phyloP scores from a whole-genome alignment of 2,329 filamentous ascomycete genomes.

The Microsporum audouinii region DNA sequence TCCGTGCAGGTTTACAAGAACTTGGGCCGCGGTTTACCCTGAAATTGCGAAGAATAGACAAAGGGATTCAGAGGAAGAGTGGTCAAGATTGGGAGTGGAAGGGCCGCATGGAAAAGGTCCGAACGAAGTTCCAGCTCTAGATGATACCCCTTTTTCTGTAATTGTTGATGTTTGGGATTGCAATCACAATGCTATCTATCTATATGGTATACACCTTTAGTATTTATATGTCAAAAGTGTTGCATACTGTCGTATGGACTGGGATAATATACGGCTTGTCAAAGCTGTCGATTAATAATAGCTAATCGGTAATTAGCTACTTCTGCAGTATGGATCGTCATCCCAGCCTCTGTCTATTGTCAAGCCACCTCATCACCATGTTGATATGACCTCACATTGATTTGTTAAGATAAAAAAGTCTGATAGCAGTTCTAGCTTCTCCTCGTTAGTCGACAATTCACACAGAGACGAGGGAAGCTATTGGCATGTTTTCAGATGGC shows the following conservation, averaged over 20 bases:
- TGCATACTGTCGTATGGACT: no score
- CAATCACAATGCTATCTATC: background rate
- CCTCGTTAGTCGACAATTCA: background rate
- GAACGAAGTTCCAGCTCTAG: slow-evolving; percentile 85
- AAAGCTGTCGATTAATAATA: no score
- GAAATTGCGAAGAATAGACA: slow-evolving; percentile 82
- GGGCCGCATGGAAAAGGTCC: slow-evolving; percentile 81
- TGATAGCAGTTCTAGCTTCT: background rate
- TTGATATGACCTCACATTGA: no score
- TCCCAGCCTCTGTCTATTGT: no score
- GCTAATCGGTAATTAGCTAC: no score
- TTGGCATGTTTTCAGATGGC: background rate
- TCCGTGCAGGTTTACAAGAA: slow-evolving; percentile 81
- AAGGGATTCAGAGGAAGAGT: slow-evolving; percentile 65
- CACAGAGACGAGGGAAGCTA: background rate
- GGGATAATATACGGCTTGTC: no score
- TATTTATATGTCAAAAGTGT: no score
- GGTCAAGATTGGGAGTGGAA: slow-evolving; percentile 96
- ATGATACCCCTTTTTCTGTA: background rate
- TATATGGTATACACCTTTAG: background rate
- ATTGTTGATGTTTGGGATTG: background rate
- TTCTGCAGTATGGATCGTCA: no score
- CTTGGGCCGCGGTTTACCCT: slow-evolving; percentile 72
- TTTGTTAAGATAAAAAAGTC: no score
- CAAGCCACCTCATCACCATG: no score